Percentiles rank a stretch among this genome's conserved stretches.
Evolutionary conservation across 148 eudicot species (phyloP).

Genomic region (Rhododendron williamsianum): DNA sequence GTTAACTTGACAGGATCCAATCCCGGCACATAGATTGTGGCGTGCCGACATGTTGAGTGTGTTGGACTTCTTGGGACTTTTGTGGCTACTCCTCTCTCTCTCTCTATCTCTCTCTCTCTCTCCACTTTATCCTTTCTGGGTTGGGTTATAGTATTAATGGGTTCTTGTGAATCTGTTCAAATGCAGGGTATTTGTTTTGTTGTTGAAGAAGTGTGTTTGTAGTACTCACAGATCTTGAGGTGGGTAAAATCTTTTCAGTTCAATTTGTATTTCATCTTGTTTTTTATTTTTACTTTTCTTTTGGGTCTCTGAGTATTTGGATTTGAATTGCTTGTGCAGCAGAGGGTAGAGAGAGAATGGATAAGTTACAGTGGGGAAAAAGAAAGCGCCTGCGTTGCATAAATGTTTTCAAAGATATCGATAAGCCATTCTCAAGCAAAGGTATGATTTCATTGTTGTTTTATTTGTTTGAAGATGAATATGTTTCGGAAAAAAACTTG

Average conservation of each 20-base stretch:
- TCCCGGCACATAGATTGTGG: too few species aligned
- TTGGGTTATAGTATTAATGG: slow-evolving; percentile 4
- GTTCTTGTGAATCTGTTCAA: slow-evolving; percentile 6
- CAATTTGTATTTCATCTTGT: slow-evolving; percentile 1
- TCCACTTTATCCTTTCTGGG: background rate
- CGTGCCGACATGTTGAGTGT: too few species aligned
- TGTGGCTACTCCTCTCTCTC: background rate
- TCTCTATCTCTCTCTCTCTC: background rate
- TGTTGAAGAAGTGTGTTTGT: background rate
- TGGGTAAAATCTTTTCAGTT: slow-evolving; percentile 13
- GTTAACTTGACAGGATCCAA: too few species aligned
- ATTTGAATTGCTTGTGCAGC: background rate
- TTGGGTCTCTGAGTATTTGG: slow-evolving; percentile 1
- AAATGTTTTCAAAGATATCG: too few species aligned
- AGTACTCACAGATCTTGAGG: slow-evolving; percentile 28
- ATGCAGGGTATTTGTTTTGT: background rate
- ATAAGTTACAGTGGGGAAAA: slow-evolving; percentile 55
- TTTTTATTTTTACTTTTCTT: background rate
- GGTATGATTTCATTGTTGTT: too few species aligned
- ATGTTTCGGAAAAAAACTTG: too few species aligned
- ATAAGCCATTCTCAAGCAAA: too few species aligned
- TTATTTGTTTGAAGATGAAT: too few species aligned
- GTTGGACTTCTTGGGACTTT: too few species aligned
- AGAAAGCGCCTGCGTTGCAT: slow-evolving; percentile 39
- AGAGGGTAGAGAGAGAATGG: slow-evolving; percentile 26